These are phyloP conservation scores for Leishmania turanica DNA, from an alignment of 208 protist genomes.

Conservation along the genomic window DNA sequence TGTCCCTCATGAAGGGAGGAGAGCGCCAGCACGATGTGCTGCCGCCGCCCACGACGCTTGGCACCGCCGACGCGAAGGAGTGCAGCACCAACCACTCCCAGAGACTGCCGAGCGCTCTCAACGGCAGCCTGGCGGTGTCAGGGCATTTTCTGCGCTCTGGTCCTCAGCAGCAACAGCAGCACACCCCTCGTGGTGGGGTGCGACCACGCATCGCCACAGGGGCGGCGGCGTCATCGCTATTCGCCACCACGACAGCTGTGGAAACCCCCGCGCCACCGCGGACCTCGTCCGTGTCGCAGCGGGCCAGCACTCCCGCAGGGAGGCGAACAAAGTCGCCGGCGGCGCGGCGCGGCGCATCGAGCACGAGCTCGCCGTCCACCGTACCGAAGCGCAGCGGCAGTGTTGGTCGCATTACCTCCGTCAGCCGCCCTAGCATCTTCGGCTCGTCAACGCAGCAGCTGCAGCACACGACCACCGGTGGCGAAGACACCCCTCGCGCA, in stretches of 20 bases:
- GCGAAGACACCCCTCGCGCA: background rate
- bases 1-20: conserved; percentile 4
- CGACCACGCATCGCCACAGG: conserved; percentile 8
- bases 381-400: conserved; percentile 43
- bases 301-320: conserved; percentile 8
- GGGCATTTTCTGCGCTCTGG: background rate
- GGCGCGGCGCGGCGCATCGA: conserved; percentile 3
- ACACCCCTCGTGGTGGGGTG: conserved; percentile 11
- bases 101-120: background rate
- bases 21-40: background rate
- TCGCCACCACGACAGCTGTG: background rate
- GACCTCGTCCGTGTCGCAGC: background rate
- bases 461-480: conserved; percentile 10
- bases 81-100: background rate
- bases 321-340: conserved; percentile 19
- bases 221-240: background rate
- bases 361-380: background rate
- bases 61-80: conserved; percentile 1
- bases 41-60: background rate
- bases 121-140: background rate
- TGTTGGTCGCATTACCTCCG: conserved; percentile 33
- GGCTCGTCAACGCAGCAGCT: conserved; percentile 11
- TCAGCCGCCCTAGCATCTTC: conserved; percentile 35
- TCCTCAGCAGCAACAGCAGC: conserved; percentile 16
- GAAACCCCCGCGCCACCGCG: background rate